These are phyloP conservation scores for Tagetes erecta DNA, from an alignment of 129 eudicot genomes.

Conservation along the genomic window DNA sequence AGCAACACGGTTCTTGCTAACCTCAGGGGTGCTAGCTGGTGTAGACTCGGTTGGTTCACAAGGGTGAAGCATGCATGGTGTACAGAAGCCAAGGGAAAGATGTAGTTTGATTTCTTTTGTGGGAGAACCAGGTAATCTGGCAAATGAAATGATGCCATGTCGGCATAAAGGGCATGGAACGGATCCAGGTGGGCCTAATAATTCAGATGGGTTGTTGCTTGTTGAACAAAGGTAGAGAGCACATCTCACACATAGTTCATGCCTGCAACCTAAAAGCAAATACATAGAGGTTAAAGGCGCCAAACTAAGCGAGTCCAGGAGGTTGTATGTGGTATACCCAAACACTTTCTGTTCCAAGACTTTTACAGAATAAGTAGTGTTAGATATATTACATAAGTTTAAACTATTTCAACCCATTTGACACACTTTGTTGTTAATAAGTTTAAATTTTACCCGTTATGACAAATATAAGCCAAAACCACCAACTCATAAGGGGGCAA, in stretches of 20 bases:
- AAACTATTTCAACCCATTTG: background rate
- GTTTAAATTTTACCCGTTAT: background rate
- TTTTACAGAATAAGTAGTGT: background rate
- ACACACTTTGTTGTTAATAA: background rate
- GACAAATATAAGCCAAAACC: background rate
- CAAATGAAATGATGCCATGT: slow-evolving; percentile 60
- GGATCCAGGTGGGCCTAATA: slow-evolving; percentile 82
- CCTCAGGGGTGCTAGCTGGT: slow-evolving; percentile 48
- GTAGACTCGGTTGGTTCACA: slow-evolving; percentile 56
- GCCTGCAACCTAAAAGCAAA: slow-evolving; percentile 71
- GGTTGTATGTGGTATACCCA: background rate
- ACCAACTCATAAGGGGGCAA: background rate
- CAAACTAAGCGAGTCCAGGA: background rate
- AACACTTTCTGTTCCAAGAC: background rate
- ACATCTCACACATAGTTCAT: slow-evolving; percentile 85
- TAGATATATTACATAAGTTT: background rate
- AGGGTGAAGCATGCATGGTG: slow-evolving; percentile 92
- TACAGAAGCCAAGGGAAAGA: slow-evolving; percentile 66
- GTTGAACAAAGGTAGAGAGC: slow-evolving; percentile 94
- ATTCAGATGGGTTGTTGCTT: slow-evolving; percentile 62
- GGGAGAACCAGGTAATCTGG: slow-evolving; percentile 61
- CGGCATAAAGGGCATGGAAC: slow-evolving; percentile 92
- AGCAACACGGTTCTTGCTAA: slow-evolving; percentile 62
- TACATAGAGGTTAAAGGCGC: background rate
- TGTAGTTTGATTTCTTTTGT: slow-evolving; percentile 64